Conservation (phyloP, 2,329 filamentous ascomycete species). For the Mollisiaceae sp. region DNA sequence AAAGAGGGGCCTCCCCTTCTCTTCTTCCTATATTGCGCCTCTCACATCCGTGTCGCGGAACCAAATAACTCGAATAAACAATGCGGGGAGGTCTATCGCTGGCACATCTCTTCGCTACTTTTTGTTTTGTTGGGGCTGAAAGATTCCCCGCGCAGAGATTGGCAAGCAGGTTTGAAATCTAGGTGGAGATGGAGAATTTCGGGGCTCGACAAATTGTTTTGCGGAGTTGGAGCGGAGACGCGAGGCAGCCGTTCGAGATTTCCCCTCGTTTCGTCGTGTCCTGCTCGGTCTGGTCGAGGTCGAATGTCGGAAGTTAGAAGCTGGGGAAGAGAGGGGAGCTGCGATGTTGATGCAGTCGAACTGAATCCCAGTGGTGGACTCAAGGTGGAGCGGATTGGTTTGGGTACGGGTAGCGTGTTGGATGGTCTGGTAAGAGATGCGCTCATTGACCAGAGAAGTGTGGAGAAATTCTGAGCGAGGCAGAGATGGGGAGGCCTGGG, state of each 20-base stretch:
- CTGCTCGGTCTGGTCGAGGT: background rate
- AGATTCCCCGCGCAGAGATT: conserved; percentile 4
- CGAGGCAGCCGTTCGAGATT: background rate
- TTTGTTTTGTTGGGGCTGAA: background rate
- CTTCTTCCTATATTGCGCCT: background rate
- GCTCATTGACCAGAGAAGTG: conserved; percentile 1
- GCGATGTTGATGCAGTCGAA: background rate
- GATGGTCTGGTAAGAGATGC: background rate
- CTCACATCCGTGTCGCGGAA: conserved; percentile 2
- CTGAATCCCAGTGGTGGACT: background rate
- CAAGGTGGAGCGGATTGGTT: background rate
- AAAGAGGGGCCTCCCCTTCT: background rate
- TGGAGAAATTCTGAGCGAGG: conserved; percentile 5
- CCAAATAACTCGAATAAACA: background rate
- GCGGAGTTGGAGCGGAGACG: conserved; percentile 7
- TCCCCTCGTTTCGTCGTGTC: background rate
- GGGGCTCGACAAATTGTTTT: background rate
- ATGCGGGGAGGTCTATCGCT: background rate
- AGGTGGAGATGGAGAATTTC: too few relatives aligned
- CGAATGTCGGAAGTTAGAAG: background rate
- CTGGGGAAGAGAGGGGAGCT: background rate
- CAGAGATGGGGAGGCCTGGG: background rate
- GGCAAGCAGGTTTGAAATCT: too few relatives aligned
- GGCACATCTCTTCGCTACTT: background rate
- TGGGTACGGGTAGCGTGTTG: background rate